Base-by-base conservation (phyloP, 192 early-diverging fungal species). In the Phycomyces nitens region DNA sequence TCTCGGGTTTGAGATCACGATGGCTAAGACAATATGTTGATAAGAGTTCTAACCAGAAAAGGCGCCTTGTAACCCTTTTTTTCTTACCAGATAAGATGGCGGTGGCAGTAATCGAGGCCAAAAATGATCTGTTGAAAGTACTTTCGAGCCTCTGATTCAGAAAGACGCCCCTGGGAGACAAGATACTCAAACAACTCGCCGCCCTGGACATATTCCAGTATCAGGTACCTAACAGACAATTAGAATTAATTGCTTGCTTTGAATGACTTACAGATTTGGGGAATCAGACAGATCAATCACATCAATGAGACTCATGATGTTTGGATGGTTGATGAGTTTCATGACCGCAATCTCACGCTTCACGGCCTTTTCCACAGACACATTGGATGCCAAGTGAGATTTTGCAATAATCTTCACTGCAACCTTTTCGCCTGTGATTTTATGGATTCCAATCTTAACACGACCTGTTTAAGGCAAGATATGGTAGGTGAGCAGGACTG, bases 1-100 rank as follows among this genome's bases (percentile, higher is more conserved):
- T 91, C 57, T 92, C 92, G 0, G 90, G 90, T 73, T 99, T 99
- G 20, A 99, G 75, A 71, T 99, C 97, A 18, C 97, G 87, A 73
- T 99, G 97, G 8, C 72, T 74, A 38, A 6, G 6, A 53, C 27
- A 52, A 40, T n/a, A 56, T 22, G 6, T 22, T 26, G 11, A 53
- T 22, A 39, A 38, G 18, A 52, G 38, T 27, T 16, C 7, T 22
- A 6, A 38, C n/a, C 14, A 39, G n/a, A n/a, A n/a, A n/a, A n/a
- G n/a, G n/a, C n/a, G n/a, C n/a, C n/a, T n/a, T n/a, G n/a, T n/a
- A n/a, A n/a, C n/a, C n/a, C n/a, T n/a, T n/a, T n/a, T n/a, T n/a
- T n/a, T n/a, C 63, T 53, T 74, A 90, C 88, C 87, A 89, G 52
- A 90, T 87, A 4, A 83, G 49, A 60, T 89, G 84, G n/a, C 78